Evolutionary conservation across 805 yeast genomes (phyloP), one percentile per base, ranked within the genome.

Genomic region (Saturnispora zaruensis): DNA sequence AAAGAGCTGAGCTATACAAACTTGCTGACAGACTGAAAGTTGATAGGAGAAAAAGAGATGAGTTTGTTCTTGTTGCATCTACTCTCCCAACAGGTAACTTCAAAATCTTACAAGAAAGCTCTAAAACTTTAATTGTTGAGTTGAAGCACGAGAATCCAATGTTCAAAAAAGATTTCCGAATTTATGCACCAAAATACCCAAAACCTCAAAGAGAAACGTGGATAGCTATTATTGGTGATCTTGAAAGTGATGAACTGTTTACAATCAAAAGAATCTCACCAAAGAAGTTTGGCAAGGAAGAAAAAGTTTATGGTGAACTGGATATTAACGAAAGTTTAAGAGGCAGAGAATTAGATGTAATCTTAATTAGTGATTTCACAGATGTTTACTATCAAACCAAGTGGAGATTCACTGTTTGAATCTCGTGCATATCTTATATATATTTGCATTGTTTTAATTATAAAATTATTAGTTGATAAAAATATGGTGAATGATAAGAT

Each of bases 171-270:
- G 89, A 83, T 42, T 85, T 80, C 69, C 78, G 77, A 55, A 77
- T 87, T 46, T 79, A 82, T 59, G 73, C 90, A 51, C 91, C 95
- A 2, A 78, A 77, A 57, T 93, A 87, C 68, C 95, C 96, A 42
- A 91, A 93, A 65, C 72, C 81, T 2, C 99, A 93, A 66, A 82
- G 88, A 59, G 98, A 93, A 63, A 80, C 95, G 0, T 93, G 99
- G 98, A 87, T 91, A 64, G 76, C 82, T 8, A 76, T 91, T 44
- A 57, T 82, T 8, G 69, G 77, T 53, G 79, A 81, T 53, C 66
- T 67, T 25, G 66, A 68, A 6, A 69, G 65, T 2, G 75, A 75
- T 42, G 86, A 82, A 58, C 62, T 91, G 25, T 65, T 76, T 36
- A 72, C 83, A 40, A 68, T 91, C 42, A 87, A 87, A 60, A 78